A percentile compares a stretch with the other conserved stretches of the same genome.
These are phyloP conservation scores for Podaxis carcinomalis DNA, from an alignment of 768 basidiomycete genomes.

Conservation along the genomic window DNA sequence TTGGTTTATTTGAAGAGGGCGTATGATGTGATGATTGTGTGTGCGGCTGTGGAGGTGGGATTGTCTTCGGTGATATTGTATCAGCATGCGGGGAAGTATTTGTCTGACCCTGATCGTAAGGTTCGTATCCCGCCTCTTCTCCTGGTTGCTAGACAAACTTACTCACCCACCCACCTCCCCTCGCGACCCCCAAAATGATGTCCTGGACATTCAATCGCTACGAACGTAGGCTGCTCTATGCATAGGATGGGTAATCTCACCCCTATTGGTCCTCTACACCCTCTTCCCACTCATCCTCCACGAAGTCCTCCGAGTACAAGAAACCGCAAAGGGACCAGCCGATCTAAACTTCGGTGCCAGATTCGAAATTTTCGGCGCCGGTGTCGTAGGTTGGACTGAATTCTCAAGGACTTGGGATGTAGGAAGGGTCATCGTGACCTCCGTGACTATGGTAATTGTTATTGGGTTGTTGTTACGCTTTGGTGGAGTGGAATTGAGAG, in stretches of 20 bases:
- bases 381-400: background rate
- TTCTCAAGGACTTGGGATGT: background rate
- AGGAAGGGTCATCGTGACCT: background rate
- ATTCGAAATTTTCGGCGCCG: background rate
- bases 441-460: background rate
- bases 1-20: background rate
- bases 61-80: background rate
- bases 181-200: background rate
- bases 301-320: background rate
- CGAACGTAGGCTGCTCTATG: background rate
- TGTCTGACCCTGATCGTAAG: conserved; percentile 2
- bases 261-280: background rate
- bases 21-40: background rate
- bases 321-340: background rate
- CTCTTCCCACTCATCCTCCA: background rate
- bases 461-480: background rate
- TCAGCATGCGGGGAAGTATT: background rate
- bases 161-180: too few species aligned
- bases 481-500: background rate
- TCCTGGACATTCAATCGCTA: background rate
- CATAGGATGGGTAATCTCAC: background rate
- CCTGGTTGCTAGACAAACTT: background rate
- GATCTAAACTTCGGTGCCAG: background rate
- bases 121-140: background rate
- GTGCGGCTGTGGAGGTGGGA: background rate